Conservation (phyloP, 75 land plant genomes). For the Ceratopteris richardii region DNA sequence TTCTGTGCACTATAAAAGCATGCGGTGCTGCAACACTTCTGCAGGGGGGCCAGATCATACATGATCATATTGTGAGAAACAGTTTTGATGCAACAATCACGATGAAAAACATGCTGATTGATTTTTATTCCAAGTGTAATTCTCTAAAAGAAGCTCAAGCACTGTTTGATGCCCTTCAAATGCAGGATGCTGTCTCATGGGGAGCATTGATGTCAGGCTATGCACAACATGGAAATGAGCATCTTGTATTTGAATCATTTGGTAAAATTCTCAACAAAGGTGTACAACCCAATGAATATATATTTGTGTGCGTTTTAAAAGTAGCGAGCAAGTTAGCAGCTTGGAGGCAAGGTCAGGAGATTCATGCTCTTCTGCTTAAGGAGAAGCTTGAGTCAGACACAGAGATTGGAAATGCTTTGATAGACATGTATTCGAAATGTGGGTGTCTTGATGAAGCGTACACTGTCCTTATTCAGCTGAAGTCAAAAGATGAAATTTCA, state of each 20-base stretch:
- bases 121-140: slow-evolving; percentile 13
- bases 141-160: slow-evolving; percentile 9
- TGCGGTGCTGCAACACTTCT: background rate
- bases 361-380: slow-evolving; percentile 29
- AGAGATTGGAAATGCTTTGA: slow-evolving; percentile 31
- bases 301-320: slow-evolving; percentile 22
- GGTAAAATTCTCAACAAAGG: slow-evolving; percentile 10
- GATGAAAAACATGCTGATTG: slow-evolving; percentile 7
- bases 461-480: slow-evolving; percentile 26
- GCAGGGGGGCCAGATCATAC: background rate
- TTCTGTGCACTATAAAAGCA: slow-evolving; percentile 1
- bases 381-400: slow-evolving; percentile 16
- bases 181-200: slow-evolving; percentile 22
- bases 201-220: slow-evolving; percentile 43
- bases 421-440: slow-evolving; percentile 56
- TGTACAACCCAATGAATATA: slow-evolving; percentile 26
- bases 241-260: slow-evolving; percentile 22
- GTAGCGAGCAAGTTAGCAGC: slow-evolving; percentile 23
- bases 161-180: slow-evolving; percentile 36
- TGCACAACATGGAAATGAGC: slow-evolving; percentile 25
- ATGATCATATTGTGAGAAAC: slow-evolving; percentile 12
- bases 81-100: background rate
- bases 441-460: slow-evolving; percentile 36
- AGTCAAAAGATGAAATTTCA: slow-evolving; percentile 29
- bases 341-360: slow-evolving; percentile 18